Evolutionary conservation across 129 eudicot genomes (phyloP).

Genomic region (Oenanthe sinensis): DNA sequence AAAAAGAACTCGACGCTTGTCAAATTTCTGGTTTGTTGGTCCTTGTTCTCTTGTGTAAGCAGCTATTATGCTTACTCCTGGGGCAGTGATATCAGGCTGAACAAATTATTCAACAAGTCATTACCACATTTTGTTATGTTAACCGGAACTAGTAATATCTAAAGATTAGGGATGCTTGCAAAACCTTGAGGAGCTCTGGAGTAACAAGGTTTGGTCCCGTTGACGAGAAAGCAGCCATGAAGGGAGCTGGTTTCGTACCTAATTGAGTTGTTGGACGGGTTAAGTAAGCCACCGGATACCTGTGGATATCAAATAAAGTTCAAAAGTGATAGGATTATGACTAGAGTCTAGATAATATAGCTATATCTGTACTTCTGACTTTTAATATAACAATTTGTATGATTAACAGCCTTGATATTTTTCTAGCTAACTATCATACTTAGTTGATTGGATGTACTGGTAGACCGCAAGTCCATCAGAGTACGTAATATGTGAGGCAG

Average conservation of each 20-base stretch:
- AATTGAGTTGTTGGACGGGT: constrained; percentile 9
- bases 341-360: not conserved
- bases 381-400: not conserved
- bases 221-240: constrained; percentile 28
- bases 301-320: not conserved
- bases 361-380: not conserved
- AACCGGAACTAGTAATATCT: not conserved
- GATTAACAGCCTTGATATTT: not conserved
- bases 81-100: constrained; percentile 34
- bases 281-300: constrained; percentile 16
- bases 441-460: constrained; percentile 21
- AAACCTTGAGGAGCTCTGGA: constrained; percentile 34
- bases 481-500: constrained; percentile 24
- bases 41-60: constrained; percentile 15
- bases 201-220: constrained; percentile 22
- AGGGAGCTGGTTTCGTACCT: constrained; percentile 21
- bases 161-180: not conserved
- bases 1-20: constrained; percentile 10
- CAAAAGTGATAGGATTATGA: not conserved
- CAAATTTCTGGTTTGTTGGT: not conserved
- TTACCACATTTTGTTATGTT: not conserved
- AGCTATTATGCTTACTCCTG: constrained; percentile 33
- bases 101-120: not conserved
- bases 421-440: not conserved
- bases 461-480: constrained; percentile 21